Base-by-base conservation (phyloP, 2,329 filamentous ascomycete genomes). In the Arthrobotrys iridis region DNA sequence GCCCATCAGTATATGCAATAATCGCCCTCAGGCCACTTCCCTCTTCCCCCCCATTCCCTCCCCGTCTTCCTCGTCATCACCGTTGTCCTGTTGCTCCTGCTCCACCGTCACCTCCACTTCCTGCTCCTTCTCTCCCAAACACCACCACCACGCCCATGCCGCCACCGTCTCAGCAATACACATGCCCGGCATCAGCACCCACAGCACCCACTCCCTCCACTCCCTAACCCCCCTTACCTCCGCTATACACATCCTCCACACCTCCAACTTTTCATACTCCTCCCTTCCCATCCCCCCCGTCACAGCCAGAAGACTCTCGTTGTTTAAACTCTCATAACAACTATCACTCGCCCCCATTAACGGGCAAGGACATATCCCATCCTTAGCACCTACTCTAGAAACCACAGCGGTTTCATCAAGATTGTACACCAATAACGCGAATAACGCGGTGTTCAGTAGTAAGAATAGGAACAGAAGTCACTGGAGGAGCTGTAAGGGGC, bases 151-250 rank as follows among this genome's bases (percentile, higher is more conserved):
- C 2, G n/a, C 26, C 46, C 24, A 35, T 20, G 24, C 55, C 24
- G 22, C 55, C 35, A 43, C 18, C 24, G 46, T 33, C 63, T 74
- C 70, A 22, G 67, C 18, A 18, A 57, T 3, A 63, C 41, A 62
- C 62, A 57, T 20, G 26, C n/a, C 40, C 35, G 70, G 62, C 45
- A 74, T 22, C 24, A 67, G 24, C n/a, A 74, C 35, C 62, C 63
- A 63, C 57, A 62, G 4, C 15, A 58, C 37, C 70, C 62, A 63
- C 62, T 62, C 55, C 20, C 57, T 60, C 70, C 70, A 74, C 41
- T 30, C 46, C 20, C 20, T 22, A 40, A 48, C 40, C 35, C 5
- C n/a, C 37, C 40, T 18, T 37, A 63, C 62, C n/a, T 58, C 55
- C 35, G 5, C 20, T n/a, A 67, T 15, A 55, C 62, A 74, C 62